Base-by-base conservation (phyloP, 768 basidiomycete genomes). In the Cantharellus anzutake region DNA sequence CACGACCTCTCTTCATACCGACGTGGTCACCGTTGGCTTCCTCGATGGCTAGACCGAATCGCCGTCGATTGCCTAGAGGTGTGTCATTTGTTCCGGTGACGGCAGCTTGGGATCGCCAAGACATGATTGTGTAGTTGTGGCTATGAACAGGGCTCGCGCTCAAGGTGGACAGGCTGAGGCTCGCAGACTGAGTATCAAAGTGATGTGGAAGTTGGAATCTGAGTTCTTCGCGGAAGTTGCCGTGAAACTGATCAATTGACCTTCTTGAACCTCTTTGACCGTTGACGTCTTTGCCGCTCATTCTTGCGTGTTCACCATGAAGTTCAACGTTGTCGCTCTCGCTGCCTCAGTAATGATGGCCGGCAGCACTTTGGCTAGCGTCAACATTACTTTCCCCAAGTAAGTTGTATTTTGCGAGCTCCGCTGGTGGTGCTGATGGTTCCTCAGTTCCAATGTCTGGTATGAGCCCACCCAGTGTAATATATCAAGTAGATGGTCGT, bases 21-120 rank as follows among this genome's bases (percentile, higher is more conserved):
- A 66, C 73, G 75, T 57, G 84, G 77, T 58, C 71, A 70, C 81
- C 80, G 57, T 81, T 80, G 37, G 72, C 74, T 68, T 91, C 90
- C 68, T 93, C 92, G 42, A 79, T 74, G 38, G 84, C 83, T 53
- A 88, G 85, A 57, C 92, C 92, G 73, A 96, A 96, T 59, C 92
- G 84, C 68, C 92, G 86, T 67, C 86, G 84, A 66, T 81, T 78
- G 57, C 87, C 89, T 61, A 96, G 79, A 1, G 92, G 92, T 65
- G 81, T 84, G 51, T 94, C 91, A 66, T 96, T 96, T 29, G 91
- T 93, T 60, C 91, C 92, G 42, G 87, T 87, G 38, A 92, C 85
- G 72, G 89, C 88, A 63, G 88, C 86, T 60, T 86, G 86, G 62
- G 67, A 66, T 63, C 70, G 58, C 70, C 70, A 70, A 40, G 61